Percentiles rank a stretch among this genome's conserved stretches.
These are phyloP conservation scores for Patellifolia procumbens DNA, from an alignment of 179 eudicot genomes.

Conservation along the genomic window DNA sequence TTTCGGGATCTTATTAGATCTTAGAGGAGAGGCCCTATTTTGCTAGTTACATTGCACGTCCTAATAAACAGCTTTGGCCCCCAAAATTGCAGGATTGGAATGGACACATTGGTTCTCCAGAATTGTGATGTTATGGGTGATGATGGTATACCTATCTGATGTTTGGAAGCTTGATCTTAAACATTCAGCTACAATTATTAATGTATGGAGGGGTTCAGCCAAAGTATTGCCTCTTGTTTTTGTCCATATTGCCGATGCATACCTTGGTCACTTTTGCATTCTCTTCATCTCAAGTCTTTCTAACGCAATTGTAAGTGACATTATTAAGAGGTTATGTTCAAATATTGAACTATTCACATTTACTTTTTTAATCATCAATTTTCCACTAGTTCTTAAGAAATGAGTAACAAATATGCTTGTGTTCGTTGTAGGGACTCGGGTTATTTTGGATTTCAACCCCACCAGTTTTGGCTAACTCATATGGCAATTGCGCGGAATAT, in stretches of 20 bases:
- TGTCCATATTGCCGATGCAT: slow-evolving; percentile 44
- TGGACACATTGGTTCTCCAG: too few relatives aligned
- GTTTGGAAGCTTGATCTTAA: slow-evolving; percentile 55
- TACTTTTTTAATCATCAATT: too few relatives aligned
- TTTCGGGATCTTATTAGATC: too few relatives aligned
- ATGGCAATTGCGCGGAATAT: slow-evolving; percentile 38
- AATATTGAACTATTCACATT: too few relatives aligned
- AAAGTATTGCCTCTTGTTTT: slow-evolving; percentile 27
- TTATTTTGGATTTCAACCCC: slow-evolving; percentile 50
- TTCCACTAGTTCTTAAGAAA: too few relatives aligned
- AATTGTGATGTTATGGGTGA: slow-evolving; percentile 41
- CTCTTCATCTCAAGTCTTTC: slow-evolving; percentile 51
- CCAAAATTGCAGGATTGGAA: too few relatives aligned
- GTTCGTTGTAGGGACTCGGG: slow-evolving; percentile 40
- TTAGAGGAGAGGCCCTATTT: too few relatives aligned
- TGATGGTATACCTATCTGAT: slow-evolving; percentile 53
- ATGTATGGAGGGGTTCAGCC: slow-evolving; percentile 43
- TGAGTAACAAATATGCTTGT: too few relatives aligned
- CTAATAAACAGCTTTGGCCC: too few relatives aligned
- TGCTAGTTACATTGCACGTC: too few relatives aligned
- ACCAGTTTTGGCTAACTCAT: slow-evolving; percentile 33
- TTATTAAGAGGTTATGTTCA: too few relatives aligned
- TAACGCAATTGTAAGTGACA: slow-evolving; percentile 45
- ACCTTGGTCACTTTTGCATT: slow-evolving; percentile 45
- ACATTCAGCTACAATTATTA: slow-evolving; percentile 59